Evolutionary conservation across 495 filamentous ascomycete genomes (phyloP), one percentile per base, ranked within the genome.

Genomic region (Elasticomyces elasticus): DNA sequence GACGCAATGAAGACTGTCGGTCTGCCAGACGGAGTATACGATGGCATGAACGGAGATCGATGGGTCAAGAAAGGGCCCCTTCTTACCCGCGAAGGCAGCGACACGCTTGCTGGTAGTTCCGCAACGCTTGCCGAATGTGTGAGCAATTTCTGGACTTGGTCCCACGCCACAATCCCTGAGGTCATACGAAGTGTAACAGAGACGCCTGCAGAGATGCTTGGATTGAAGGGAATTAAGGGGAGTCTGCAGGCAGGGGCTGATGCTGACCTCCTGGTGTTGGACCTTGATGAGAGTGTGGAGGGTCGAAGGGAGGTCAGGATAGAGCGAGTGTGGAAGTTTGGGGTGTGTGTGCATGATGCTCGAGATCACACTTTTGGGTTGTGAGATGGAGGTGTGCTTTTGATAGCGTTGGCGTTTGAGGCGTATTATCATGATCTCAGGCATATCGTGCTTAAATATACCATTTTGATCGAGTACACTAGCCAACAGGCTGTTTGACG

Each of bases 241-340:
- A 73, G 66, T 0, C 65, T 94, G 50, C 74, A 78, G 1, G 72
- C 75, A 28, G 85, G 80, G 19, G 84, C 84, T 2, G 87, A 94
- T 74, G 87, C 87, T 1, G 87, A 94, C 69, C 63, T 94, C 51
- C 78, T 90, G 23, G 75, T 91, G 1, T 64, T 91, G 50, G 78
- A 76, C 10, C 79, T 85, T 62, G 69, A 64, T 28, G 63, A 65
- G 7, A 74, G 76, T 58, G 64, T 55, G 9, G 52, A 46, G 56
- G 73, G 68, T 57, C 70, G 49, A 66, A 67, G 62, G 55, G 67
- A 73, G n/a, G 67, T 89, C 63, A 73, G 68, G 35, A 74, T 89
- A 7, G 81, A 85, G 55, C 76, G 87, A 65, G 84, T 87, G 25
- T 89, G 83, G 83, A 89, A 89, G 68, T 81, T 84, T 63, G 85